phyloP scores from a whole-genome alignment of 306 rosid species.

The Vigna radiata region DNA sequence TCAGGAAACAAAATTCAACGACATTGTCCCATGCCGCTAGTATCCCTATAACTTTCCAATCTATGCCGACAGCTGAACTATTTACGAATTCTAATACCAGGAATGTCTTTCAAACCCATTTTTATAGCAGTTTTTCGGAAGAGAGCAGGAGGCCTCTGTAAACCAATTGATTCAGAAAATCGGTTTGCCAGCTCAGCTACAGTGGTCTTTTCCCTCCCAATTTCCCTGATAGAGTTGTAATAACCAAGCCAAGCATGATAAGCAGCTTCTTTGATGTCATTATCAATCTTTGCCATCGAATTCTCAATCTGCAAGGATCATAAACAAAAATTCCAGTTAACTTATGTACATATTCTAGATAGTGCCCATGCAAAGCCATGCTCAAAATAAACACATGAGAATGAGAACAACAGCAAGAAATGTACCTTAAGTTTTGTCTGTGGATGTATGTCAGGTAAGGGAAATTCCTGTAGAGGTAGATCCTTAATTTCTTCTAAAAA shows the following conservation, averaged over 20 bases:
- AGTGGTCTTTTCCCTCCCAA: slow-evolving; percentile 83
- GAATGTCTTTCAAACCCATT: slow-evolving; percentile 94
- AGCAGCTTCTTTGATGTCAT: slow-evolving; percentile 82
- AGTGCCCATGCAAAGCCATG: not conserved
- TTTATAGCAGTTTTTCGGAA: slow-evolving; percentile 80
- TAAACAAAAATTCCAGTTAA: slow-evolving; percentile 9
- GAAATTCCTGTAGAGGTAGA: slow-evolving; percentile 70
- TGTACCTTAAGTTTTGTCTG: slow-evolving; percentile 68
- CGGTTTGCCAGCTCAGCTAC: slow-evolving; percentile 70
- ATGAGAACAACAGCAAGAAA: slow-evolving; percentile 33
- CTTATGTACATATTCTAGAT: not conserved
- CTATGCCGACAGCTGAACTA: slow-evolving; percentile 30
- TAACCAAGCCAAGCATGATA: slow-evolving; percentile 97
- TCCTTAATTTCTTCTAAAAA: slow-evolving; percentile 80
- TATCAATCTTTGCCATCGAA: slow-evolving; percentile 76
- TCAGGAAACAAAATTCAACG: not conserved
- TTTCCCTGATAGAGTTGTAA: slow-evolving; percentile 86
- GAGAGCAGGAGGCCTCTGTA: slow-evolving; percentile 82
- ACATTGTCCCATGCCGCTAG: not conserved
- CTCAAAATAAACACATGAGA: not conserved
- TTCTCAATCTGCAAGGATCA: slow-evolving; percentile 66
- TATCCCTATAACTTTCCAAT: not conserved
- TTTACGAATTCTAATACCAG: slow-evolving; percentile 80
- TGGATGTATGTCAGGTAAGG: slow-evolving; percentile 66
- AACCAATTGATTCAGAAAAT: slow-evolving; percentile 83